Evolutionary conservation across 805 yeast genomes (phyloP).

Genomic region (Cyberlindnera lachancei): DNA sequence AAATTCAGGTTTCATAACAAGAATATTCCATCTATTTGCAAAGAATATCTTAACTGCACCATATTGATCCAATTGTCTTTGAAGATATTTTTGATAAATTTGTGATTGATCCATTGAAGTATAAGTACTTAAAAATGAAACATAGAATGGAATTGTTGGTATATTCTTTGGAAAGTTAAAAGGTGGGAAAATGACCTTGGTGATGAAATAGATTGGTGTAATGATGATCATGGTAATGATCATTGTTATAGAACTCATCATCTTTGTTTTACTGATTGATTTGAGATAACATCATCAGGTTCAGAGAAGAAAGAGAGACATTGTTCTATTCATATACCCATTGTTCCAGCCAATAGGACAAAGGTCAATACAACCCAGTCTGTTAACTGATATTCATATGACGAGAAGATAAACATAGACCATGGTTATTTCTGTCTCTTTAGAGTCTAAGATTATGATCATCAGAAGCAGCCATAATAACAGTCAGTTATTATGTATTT

Average conservation of each 20-base stretch:
- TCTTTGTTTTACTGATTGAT: neutral
- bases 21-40: conserved; percentile 55
- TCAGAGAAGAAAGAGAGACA: too few species aligned
- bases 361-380: too few species aligned
- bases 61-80: conserved; percentile 37
- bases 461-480: too few species aligned
- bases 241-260: conserved; percentile 2
- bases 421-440: too few species aligned
- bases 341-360: too few species aligned
- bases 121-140: conserved; percentile 38
- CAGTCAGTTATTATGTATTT: too few species aligned
- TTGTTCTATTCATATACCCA: too few species aligned
- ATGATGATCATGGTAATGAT: neutral
- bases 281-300: too few species aligned
- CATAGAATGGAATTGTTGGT: conserved; percentile 58
- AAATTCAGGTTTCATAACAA: conserved; percentile 42
- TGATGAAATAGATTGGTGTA: conserved; percentile 1
- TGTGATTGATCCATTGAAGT: conserved; percentile 41
- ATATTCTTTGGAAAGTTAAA: conserved; percentile 42
- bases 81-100: conserved; percentile 35
- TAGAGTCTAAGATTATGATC: too few species aligned
- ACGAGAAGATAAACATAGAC: too few species aligned
- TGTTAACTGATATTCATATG: too few species aligned
- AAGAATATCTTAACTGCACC: conserved; percentile 56
- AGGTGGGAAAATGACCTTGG: conserved; percentile 34